phyloP scores from a whole-genome alignment of 1,284 basidiomycete genomes.

The Rhizoctonia solani region DNA sequence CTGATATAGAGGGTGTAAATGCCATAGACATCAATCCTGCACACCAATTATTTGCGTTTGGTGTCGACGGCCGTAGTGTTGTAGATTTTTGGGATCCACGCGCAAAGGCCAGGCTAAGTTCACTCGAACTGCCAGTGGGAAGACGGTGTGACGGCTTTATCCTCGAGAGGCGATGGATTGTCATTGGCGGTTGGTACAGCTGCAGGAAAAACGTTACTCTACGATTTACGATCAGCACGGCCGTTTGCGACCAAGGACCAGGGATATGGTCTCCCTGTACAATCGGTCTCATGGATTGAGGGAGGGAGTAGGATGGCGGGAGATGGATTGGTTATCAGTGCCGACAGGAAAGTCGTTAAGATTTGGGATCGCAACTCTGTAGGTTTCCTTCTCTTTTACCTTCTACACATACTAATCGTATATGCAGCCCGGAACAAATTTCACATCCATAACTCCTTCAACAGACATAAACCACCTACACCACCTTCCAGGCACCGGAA shows the following conservation, averaged over 20 bases:
- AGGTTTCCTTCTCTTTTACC: conserved; percentile 45
- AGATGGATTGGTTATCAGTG: conserved; percentile 84
- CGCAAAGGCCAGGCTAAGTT: conserved; percentile 76
- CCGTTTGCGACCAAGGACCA: conserved; percentile 94
- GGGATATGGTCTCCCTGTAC: conserved; percentile 92
- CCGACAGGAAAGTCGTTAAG: conserved; percentile 94
- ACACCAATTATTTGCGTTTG: conserved; percentile 90
- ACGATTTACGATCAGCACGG: conserved; percentile 85
- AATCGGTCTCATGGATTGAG: conserved; percentile 87
- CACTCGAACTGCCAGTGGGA: conserved; percentile 81
- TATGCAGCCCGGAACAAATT: conserved; percentile 78
- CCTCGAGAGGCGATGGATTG: conserved; percentile 58
- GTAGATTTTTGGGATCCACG: conserved; percentile 98
- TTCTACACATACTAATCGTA: conserved; percentile 1
- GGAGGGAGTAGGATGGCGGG: conserved; percentile 81
- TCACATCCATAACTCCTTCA: conserved; percentile 90
- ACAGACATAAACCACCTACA: conserved; percentile 88
- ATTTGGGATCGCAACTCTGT: conserved; percentile 89
- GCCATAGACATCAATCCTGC: conserved; percentile 91
- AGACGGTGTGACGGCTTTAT: too few species aligned
- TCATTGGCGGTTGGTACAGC: conserved; percentile 94
- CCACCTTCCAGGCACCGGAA: conserved; percentile 81
- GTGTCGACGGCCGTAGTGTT: conserved; percentile 75
- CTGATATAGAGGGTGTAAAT: conserved; percentile 76
- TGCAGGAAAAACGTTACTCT: conserved; percentile 91